These are phyloP conservation scores for Colletotrichum sp. DNA, from an alignment of 2,329 filamentous ascomycete genomes.

Conservation along the genomic window DNA sequence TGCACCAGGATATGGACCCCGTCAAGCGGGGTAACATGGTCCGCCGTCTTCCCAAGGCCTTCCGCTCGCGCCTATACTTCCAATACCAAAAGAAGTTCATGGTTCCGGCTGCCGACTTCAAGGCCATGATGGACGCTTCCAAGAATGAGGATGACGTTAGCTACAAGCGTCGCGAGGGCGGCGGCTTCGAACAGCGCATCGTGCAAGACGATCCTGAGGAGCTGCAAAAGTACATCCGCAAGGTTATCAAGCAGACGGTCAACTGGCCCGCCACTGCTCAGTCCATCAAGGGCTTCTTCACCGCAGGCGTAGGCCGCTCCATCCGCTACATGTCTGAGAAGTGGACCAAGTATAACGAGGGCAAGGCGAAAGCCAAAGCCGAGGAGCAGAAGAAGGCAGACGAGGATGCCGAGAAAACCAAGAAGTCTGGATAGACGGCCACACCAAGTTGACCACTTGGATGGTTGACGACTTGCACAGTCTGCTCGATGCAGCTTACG, in stretches of 20 bases:
- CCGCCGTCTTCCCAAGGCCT: slow-evolving; percentile 82
- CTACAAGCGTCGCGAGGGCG: slow-evolving; percentile 77
- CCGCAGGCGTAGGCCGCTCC: slow-evolving; percentile 73
- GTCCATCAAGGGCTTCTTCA: slow-evolving; percentile 83
- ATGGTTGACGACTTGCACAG: background rate
- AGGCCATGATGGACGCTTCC: slow-evolving; percentile 80
- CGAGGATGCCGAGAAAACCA: background rate
- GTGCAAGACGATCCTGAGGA: slow-evolving; percentile 70
- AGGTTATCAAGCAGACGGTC: slow-evolving; percentile 86
- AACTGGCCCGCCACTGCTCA: slow-evolving; percentile 91
- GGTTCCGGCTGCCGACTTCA: slow-evolving; percentile 84
- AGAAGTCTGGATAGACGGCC: background rate
- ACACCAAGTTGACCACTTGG: background rate
- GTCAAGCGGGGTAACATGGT: slow-evolving; percentile 95
- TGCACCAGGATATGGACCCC: slow-evolving; percentile 93
- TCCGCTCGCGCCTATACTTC: slow-evolving; percentile 91
- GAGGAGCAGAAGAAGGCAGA: slow-evolving; percentile 26
- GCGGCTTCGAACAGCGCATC: slow-evolving; percentile 86
- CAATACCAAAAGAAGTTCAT: slow-evolving; percentile 90
- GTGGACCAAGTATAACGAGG: slow-evolving; percentile 66
- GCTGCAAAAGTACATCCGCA: slow-evolving; percentile 73
- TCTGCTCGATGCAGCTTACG: background rate
- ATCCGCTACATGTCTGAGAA: slow-evolving; percentile 86
- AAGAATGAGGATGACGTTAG: slow-evolving; percentile 71
- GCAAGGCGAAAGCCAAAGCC: slow-evolving; percentile 33